phyloP scores from a whole-genome alignment of 164 flowering plant species.

The Vitis labrusca region DNA sequence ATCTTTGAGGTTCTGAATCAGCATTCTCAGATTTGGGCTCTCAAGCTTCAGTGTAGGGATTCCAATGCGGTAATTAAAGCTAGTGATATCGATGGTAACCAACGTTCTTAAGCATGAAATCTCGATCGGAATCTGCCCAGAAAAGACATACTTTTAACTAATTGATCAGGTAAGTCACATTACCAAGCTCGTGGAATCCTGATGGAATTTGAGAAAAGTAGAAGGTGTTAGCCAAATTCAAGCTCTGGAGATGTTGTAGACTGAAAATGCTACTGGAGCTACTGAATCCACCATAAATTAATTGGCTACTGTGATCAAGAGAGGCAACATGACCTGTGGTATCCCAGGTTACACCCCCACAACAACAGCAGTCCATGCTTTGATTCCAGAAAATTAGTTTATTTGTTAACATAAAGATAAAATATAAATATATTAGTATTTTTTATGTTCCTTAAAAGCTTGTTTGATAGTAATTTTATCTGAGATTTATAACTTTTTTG shows the following conservation, averaged over 20 bases:
- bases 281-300: too few relatives aligned
- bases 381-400: conserved; percentile 11
- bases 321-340: too few relatives aligned
- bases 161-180: not conserved
- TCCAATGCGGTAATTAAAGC: not conserved
- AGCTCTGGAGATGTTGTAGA: not conserved
- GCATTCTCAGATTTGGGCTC: not conserved
- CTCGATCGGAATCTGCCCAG: conserved; percentile 11
- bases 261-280: too few relatives aligned
- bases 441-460: not conserved
- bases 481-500: too few relatives aligned
- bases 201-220: not conserved
- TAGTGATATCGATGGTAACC: conserved; percentile 17
- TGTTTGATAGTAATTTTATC: too few relatives aligned
- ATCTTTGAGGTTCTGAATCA: too few relatives aligned
- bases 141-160: conserved; percentile 2
- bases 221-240: conserved; percentile 6
- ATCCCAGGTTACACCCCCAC: conserved; percentile 6
- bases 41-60: conserved; percentile 2
- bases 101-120: not conserved
- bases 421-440: not conserved
- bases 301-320: too few relatives aligned
- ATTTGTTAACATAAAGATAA: too few relatives aligned
- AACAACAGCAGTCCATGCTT: conserved; percentile 9
- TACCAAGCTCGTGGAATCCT: too few relatives aligned